Evolutionary conservation across 2,329 filamentous ascomycete species (phyloP).

Genomic region (Karstenula rhodostoma): DNA sequence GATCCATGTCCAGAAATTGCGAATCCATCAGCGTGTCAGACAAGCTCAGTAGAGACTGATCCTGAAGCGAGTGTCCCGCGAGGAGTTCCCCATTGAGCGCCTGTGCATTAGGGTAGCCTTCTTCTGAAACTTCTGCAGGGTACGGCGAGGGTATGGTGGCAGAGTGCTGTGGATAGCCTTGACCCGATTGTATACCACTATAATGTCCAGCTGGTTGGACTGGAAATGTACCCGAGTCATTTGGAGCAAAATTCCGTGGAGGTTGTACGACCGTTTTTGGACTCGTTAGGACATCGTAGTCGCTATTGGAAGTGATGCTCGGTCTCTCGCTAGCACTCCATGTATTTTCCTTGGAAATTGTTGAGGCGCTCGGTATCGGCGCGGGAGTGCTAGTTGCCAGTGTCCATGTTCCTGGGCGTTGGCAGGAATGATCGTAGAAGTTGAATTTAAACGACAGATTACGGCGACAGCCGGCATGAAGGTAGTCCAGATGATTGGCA

Average conservation of each 20-base stretch:
- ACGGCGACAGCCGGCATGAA: constrained; percentile 31
- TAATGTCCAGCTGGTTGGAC: not conserved
- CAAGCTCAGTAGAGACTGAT: constrained; percentile 40
- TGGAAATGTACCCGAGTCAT: not conserved
- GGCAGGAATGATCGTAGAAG: constrained; percentile 44
- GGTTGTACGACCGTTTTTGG: not conserved
- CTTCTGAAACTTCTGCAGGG: not conserved
- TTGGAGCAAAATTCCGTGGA: not conserved
- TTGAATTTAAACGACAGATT: constrained; percentile 36
- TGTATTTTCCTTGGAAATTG: not conserved
- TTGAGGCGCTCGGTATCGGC: not conserved
- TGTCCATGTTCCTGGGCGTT: constrained; percentile 1
- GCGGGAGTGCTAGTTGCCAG: not conserved
- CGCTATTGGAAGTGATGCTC: not conserved
- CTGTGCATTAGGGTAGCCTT: constrained; percentile 4
- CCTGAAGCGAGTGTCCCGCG: constrained; percentile 31
- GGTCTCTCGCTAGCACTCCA: not conserved
- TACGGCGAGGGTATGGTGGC: not conserved
- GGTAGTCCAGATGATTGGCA: constrained; percentile 34
- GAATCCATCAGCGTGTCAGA: constrained; percentile 45
- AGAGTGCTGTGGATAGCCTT: not conserved
- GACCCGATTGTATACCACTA: not conserved
- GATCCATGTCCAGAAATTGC: constrained; percentile 44
- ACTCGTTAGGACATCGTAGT: not conserved
- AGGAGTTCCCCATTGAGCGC: not conserved